A percentile compares a stretch with the other conserved stretches of the same genome.
Evolutionary conservation across 176 grass and related monocot species (phyloP).

Genomic region (Avena insularis): DNA sequence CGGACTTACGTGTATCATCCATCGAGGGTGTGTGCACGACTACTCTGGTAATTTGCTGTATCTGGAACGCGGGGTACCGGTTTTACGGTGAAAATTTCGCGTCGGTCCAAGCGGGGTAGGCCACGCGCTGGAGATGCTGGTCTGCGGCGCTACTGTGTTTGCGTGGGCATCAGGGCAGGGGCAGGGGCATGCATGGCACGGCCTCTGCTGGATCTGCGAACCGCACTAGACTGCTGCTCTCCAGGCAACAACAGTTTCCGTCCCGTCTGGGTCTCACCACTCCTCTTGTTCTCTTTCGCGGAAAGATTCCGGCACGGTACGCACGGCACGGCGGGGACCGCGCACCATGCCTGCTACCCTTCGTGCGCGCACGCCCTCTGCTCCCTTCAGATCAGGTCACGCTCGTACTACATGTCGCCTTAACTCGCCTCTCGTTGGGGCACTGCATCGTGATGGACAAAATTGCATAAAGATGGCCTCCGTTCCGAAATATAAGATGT

Average conservation of each 20-base stretch:
- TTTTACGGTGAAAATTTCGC: background rate
- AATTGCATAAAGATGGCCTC: no score
- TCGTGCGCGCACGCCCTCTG: background rate
- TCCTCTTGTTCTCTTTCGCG: background rate
- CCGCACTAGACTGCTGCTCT: conserved; percentile 44
- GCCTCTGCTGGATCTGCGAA: conserved; percentile 19
- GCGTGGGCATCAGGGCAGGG: conserved; percentile 14
- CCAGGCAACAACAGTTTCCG: conserved; percentile 24
- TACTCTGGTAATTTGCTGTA: background rate
- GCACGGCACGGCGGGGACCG: background rate
- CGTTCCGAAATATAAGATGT: no score
- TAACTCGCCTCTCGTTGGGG: no score
- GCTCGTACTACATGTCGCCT: no score
- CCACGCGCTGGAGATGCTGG: background rate
- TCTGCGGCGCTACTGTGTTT: background rate
- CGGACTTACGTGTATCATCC: background rate
- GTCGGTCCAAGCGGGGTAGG: background rate
- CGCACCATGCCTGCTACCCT: background rate
- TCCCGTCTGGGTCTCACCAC: background rate
- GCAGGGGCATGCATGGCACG: background rate
- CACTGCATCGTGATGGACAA: no score
- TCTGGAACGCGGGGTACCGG: background rate
- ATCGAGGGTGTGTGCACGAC: conserved; percentile 19
- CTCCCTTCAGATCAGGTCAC: background rate
- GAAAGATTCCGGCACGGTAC: background rate